Evolutionary conservation across 139 green algal species (phyloP).

Genomic region (Haematococcus sp.): DNA sequence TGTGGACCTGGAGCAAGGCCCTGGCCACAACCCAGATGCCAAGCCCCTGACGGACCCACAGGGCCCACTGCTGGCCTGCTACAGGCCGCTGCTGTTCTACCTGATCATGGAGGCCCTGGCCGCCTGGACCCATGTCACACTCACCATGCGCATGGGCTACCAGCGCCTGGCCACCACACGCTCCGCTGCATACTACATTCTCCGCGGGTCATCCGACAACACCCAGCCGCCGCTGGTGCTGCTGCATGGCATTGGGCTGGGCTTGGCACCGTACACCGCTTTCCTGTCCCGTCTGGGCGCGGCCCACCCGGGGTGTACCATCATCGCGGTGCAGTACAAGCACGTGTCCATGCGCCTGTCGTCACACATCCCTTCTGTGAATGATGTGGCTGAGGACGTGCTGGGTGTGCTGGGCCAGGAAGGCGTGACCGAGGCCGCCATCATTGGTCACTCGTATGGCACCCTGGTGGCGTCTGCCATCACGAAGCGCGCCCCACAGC

Average conservation of each 20-base stretch:
- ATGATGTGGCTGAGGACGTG: slow-evolving; percentile 39
- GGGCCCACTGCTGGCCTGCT: slow-evolving; percentile 31
- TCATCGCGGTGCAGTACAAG: slow-evolving; percentile 50
- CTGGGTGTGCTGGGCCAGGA: slow-evolving; percentile 26
- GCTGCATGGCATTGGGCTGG: slow-evolving; percentile 56
- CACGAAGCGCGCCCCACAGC: slow-evolving; percentile 13
- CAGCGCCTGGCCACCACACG: background rate
- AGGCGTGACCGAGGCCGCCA: slow-evolving; percentile 10
- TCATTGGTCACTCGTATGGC: slow-evolving; percentile 46
- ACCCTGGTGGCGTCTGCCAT: slow-evolving; percentile 31
- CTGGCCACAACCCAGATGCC: background rate
- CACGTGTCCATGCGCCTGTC: slow-evolving; percentile 54
- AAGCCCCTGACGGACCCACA: slow-evolving; percentile 1
- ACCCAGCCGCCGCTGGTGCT: slow-evolving; percentile 41
- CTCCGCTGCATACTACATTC: slow-evolving; percentile 12
- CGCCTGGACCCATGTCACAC: slow-evolving; percentile 9
- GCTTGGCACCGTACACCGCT: slow-evolving; percentile 45
- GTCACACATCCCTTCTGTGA: slow-evolving; percentile 30
- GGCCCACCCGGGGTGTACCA: slow-evolving; percentile 1
- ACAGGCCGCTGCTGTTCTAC: slow-evolving; percentile 53
- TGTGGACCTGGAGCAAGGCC: background rate
- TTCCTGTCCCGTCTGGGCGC: slow-evolving; percentile 33
- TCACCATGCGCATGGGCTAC: slow-evolving; percentile 29
- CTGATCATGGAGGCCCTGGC: slow-evolving; percentile 32
- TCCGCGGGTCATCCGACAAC: background rate